Base-by-base conservation (phyloP, 1,284 basidiomycete species). In the Sanghuangporus baumii region DNA sequence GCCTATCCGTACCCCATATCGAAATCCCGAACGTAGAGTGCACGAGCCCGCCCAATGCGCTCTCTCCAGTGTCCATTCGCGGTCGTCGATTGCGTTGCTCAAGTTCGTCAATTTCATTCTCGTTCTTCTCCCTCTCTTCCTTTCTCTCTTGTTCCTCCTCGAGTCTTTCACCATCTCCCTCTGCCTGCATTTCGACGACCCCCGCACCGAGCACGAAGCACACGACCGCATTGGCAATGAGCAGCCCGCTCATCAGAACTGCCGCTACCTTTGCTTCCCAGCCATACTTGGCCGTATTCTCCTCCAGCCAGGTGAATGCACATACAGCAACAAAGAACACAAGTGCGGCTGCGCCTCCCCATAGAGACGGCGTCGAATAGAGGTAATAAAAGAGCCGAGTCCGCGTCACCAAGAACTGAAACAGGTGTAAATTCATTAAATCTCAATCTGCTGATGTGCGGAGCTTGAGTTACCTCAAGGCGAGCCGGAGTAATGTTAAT, bases 401-500 rank as follows among this genome's bases (percentile, higher is more conserved):
- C 18, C 55, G 61, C 6, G 18, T 52, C 12, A 62, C 61, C 6
- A 62, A 36, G 37, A 58, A 57, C 61, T 62, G 7, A n/a, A 14
- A 38, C 9, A 18, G 16, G 1, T 37, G 43, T 6, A 43, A n/a
- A 40, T 9, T 7, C 4, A 57, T 20, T 20, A 31, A 23, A 11
- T 31, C 20, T 20, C 20, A 12, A n/a, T n/a, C n/a, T n/a, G n/a
- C n/a, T 26, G 37, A 37, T 46, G 37, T 41, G 12, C n/a, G 6
- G n/a, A 38, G 0, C 60, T 56, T 8, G n/a, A n/a, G n/a, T n/a
- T n/a, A 62, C 61, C 37, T 57, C n/a, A 18, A 62, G 61, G 51
- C 61, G 61, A 26, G n/a, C 56, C n/a, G 61, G 47, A 23, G 61
- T 62, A 26, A 62, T 62, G 20, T 58, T 62, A 9, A 62, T 58